A percentile compares a stretch with the other conserved stretches of the same genome.
Evolutionary conservation across 2,329 filamentous ascomycete genomes (phyloP).

Genomic region (Berkeleyomyces rouxiae): DNA sequence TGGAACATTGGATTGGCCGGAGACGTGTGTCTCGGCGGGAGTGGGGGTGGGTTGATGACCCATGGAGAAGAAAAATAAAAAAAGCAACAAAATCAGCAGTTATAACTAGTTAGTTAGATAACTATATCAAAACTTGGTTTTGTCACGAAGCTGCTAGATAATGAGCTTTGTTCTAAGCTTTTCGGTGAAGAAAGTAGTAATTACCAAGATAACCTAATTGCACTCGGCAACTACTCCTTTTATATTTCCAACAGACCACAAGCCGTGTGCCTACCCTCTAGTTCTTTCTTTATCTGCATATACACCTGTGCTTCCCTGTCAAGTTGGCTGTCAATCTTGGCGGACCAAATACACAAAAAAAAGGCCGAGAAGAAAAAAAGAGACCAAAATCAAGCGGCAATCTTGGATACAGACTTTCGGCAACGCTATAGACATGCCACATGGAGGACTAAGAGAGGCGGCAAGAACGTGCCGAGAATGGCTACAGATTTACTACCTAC

Average conservation of each 20-base stretch:
- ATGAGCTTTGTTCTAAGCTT: not conserved
- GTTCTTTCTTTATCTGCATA: not conserved
- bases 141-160: too few species aligned
- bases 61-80: not conserved
- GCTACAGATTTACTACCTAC: not conserved
- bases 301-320: not conserved
- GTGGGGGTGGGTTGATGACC: not conserved
- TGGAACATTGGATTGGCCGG: slow-evolving; percentile 22
- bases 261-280: not conserved
- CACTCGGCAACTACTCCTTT: not conserved
- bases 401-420: slow-evolving; percentile 6
- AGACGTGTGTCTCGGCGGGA: slow-evolving; percentile 17
- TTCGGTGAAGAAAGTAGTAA: not conserved
- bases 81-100: not conserved
- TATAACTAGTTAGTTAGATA: not conserved
- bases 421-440: not conserved
- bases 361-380: not conserved
- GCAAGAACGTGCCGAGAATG: not conserved
- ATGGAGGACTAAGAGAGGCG: not conserved
- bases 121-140: not conserved
- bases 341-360: not conserved
- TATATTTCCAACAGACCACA: not conserved
- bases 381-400: not conserved
- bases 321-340: not conserved
- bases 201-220: not conserved